Conservation (phyloP, 768 basidiomycete genomes). For the Suillus fuscotomentosus region DNA sequence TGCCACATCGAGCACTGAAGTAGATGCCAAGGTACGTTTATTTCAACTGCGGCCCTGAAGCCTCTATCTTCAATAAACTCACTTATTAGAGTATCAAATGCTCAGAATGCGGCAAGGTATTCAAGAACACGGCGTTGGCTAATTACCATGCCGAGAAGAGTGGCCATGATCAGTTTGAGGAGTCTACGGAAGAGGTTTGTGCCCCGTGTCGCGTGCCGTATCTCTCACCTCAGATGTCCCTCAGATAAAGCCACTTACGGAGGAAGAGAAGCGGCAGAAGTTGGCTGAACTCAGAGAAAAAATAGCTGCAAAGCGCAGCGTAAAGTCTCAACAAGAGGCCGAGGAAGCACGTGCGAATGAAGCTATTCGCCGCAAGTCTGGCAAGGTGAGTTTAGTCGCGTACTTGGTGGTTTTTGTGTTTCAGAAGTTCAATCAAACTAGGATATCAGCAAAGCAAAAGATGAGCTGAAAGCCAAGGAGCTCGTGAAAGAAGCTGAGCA, state of each 20-base stretch:
- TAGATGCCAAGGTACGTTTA: constrained; percentile 62
- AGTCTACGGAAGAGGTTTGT: constrained; percentile 86
- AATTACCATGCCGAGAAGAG: constrained; percentile 94
- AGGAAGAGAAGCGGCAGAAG: constrained; percentile 86
- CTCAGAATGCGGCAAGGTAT: constrained; percentile 80
- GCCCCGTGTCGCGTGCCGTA: background rate
- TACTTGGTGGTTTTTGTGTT: background rate
- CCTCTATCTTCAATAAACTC: background rate
- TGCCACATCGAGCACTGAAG: constrained; percentile 24
- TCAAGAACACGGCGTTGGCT: constrained; percentile 82
- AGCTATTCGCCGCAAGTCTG: constrained; percentile 79
- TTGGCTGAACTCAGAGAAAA: constrained; percentile 76
- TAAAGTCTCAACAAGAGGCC: constrained; percentile 69
- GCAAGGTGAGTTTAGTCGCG: constrained; percentile 51
- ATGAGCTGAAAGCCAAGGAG: constrained; percentile 77
- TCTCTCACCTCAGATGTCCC: background rate
- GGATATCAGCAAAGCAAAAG: constrained; percentile 73
- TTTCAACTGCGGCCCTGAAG: background rate
- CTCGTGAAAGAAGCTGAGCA: constrained; percentile 80
- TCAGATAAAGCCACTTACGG: constrained; percentile 90
- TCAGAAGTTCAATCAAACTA: constrained; percentile 23
- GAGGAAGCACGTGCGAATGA: constrained; percentile 76
- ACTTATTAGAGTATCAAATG: constrained; percentile 74
- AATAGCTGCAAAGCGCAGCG: constrained; percentile 77
- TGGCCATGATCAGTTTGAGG: constrained; percentile 95